phyloP scores from a whole-genome alignment of 2,329 filamentous ascomycete genomes.

The Aschersonia sp. region DNA sequence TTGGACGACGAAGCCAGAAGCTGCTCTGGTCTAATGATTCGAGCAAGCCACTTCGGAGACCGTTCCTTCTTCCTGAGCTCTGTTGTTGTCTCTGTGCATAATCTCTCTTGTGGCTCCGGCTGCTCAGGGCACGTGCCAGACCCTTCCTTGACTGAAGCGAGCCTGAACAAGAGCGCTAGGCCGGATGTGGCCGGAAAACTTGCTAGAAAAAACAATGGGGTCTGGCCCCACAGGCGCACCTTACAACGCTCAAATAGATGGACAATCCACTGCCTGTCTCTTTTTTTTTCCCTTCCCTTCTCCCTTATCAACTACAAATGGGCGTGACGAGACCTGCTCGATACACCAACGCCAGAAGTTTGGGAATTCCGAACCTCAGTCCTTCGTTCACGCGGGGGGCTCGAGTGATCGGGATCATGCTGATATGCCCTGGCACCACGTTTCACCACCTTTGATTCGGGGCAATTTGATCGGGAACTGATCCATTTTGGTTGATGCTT shows the following conservation, averaged over 20 bases:
- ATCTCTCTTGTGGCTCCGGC: neutral
- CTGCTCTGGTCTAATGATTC: neutral
- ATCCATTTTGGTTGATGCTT: slow-evolving; percentile 34
- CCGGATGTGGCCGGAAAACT: too few species aligned
- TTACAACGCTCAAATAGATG: too few species aligned
- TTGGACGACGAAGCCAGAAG: neutral
- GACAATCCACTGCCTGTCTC: slow-evolving; percentile 1
- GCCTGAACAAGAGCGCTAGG: neutral
- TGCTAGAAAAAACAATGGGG: too few species aligned
- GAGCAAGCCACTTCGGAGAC: neutral
- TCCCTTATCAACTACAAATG: slow-evolving; percentile 63
- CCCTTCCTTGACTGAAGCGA: neutral
- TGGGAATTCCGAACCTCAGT: slow-evolving; percentile 30
- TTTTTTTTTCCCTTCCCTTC: slow-evolving; percentile 16
- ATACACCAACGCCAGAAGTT: slow-evolving; percentile 27
- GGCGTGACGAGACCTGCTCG: slow-evolving; percentile 57
- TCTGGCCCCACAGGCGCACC: too few species aligned
- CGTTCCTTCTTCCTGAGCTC: neutral
- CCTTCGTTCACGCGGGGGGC: slow-evolving; percentile 8
- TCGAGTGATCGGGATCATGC: slow-evolving; percentile 32
- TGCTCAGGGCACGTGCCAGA: neutral
- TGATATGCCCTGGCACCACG: slow-evolving; percentile 48
- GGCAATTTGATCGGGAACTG: slow-evolving; percentile 50
- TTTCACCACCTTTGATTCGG: slow-evolving; percentile 42
- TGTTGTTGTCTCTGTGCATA: neutral